A percentile compares a stretch with the other conserved stretches of the same genome.
Conservation (phyloP, 1,284 basidiomycete genomes). For the Cryptococcus sp. region DNA sequence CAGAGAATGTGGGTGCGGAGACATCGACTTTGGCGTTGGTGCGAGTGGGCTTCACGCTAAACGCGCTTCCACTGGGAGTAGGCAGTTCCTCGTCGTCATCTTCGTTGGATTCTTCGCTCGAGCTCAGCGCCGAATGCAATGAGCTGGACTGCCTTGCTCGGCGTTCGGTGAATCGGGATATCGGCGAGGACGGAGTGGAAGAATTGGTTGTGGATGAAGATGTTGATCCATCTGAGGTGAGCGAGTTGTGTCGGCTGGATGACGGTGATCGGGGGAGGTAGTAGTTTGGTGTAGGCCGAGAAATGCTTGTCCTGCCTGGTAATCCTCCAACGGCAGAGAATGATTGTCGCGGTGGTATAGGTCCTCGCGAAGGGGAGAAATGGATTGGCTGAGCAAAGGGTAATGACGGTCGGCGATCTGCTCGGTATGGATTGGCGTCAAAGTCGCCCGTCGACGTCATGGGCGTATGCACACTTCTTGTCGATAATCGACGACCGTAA, state of each 20-base stretch:
- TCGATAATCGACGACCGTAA: neutral
- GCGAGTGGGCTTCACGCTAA: neutral
- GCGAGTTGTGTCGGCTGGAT: conserved; percentile 7
- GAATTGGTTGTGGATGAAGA: neutral
- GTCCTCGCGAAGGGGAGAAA: neutral
- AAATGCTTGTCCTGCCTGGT: no score
- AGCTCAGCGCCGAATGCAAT: conserved; percentile 3
- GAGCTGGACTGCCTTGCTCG: neutral
- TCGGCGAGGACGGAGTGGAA: conserved; percentile 3
- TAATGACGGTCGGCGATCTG: neutral
- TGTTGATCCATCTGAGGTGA: neutral
- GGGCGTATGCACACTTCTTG: neutral
- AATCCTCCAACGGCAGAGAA: neutral
- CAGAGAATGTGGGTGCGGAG: conserved; percentile 8
- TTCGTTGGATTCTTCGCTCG: conserved; percentile 12
- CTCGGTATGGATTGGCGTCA: neutral
- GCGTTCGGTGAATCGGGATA: neutral
- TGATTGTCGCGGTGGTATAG: neutral
- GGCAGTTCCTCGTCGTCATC: conserved; percentile 15
- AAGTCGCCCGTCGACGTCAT: neutral
- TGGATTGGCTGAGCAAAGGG: neutral
- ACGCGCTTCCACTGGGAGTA: neutral
- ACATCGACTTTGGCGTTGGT: neutral
- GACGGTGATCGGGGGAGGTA: neutral
- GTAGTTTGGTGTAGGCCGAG: neutral